A percentile compares a stretch with the other conserved stretches of the same genome.
Evolutionary conservation across 176 grass and related monocot species (phyloP).

Genomic region (Elymus sibiricus): DNA sequence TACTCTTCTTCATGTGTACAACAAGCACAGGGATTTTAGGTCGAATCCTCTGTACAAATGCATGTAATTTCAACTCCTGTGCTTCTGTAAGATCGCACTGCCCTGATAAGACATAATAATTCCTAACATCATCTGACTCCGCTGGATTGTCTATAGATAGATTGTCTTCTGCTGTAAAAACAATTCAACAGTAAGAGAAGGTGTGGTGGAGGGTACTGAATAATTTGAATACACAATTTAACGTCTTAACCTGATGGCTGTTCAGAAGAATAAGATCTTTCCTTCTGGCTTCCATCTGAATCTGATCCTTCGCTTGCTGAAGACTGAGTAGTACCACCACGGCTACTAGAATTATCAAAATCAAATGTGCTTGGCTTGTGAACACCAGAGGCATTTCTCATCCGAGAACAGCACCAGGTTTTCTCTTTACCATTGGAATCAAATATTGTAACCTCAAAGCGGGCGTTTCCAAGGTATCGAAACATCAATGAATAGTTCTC

Average conservation of each 20-base stretch:
- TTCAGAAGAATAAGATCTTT: background rate
- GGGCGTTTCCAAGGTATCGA: background rate
- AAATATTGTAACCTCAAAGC: slow-evolving; percentile 41
- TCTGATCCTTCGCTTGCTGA: background rate
- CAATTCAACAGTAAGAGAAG: background rate
- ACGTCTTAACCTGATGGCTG: slow-evolving; percentile 34
- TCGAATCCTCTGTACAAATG: background rate
- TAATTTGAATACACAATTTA: background rate
- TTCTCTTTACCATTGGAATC: slow-evolving; percentile 35
- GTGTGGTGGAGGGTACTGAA: background rate
- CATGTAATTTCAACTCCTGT: background rate
- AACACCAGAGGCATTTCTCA: background rate
- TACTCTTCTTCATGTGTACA: slow-evolving; percentile 12
- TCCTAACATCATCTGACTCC: background rate
- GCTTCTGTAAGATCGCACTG: background rate
- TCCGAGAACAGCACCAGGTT: slow-evolving; percentile 12
- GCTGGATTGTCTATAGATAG: background rate
- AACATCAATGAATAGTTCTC: slow-evolving; percentile 44
- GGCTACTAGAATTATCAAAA: background rate
- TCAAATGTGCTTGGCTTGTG: background rate
- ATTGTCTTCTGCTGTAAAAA: background rate
- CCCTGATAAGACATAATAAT: slow-evolving; percentile 5
- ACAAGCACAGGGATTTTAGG: slow-evolving; percentile 8
- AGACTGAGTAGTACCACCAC: background rate
- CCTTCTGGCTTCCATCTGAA: background rate